Evolutionary conservation across 768 basidiomycete genomes (phyloP), one percentile per base, ranked within the genome.

Genomic region (Russula abietina): DNA sequence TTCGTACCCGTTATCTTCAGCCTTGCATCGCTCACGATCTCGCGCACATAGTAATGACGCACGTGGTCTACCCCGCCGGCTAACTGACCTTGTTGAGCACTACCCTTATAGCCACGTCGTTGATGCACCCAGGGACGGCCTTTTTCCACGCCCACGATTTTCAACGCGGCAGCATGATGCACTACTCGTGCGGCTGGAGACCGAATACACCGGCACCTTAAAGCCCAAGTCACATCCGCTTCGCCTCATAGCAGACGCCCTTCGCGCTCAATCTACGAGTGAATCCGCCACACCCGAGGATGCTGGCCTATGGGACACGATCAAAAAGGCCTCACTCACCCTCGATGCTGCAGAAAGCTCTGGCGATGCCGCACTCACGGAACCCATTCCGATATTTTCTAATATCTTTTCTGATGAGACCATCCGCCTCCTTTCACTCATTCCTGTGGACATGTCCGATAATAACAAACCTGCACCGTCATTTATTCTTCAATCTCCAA

Each of bases 371-470:
- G 32, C 36, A 11, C 45, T 71, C 22, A 73, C 77, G 3, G 76
- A 81, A 19, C 76, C 73, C 30, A 70, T 61, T 68, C 78, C 72
- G 59, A 76, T 65, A 61, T 73, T 67, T 71, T 86, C 58, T 67
- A 80, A 79, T 55, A 74, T 91, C 57, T 83, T 91, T 59, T 77
- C 83, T 5, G 88, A 90, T 61, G 89, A 90, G 60, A 90, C 85
- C 0, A 76, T 88, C 24, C 76, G 75, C 16, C 57, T 82, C 0
- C 60, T 83, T 46, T 75, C 82, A 2, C 76, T 83, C 62, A 71
- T 85, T 28, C 81, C 83, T n/a, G 74, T 76, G 14, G 79, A 77
- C 36, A 69, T 64, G 56, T 69, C 72, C 19, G 62, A 68, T n/a
- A 73, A 69, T 26, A 68, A 74, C 14, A 70, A 71, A 1, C 16